These are phyloP conservation scores for Conoideocrella luteorostrata DNA, from an alignment of 2,329 filamentous ascomycete species.

Conservation along the genomic window DNA sequence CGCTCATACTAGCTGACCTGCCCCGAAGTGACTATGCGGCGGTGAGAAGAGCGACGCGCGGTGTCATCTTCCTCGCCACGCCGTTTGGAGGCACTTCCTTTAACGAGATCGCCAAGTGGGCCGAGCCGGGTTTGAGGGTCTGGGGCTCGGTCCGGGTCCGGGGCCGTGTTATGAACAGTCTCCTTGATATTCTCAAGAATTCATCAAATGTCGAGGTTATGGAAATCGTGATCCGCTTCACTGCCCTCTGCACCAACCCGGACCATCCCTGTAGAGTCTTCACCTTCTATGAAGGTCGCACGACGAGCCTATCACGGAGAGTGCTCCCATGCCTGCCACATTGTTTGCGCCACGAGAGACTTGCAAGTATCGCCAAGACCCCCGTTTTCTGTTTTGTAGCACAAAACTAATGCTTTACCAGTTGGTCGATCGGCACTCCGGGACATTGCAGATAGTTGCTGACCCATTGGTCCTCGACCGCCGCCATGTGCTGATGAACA, in stretches of 20 bases:
- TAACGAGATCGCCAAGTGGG: not conserved
- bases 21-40: not conserved
- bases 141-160: not conserved
- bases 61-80: constrained; percentile 1
- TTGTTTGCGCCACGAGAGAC: constrained; percentile 18
- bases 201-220: not conserved
- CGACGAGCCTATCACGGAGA: not conserved
- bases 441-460: constrained; percentile 10
- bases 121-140: constrained; percentile 9
- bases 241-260: not conserved
- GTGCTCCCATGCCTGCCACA: constrained; percentile 10
- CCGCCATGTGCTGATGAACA: constrained; percentile 1
- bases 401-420: constrained; percentile 14
- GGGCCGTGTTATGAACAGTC: not conserved
- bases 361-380: not conserved
- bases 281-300: constrained; percentile 1
- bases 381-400: constrained; percentile 11
- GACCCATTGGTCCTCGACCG: not conserved
- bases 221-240: not conserved
- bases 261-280: constrained; percentile 6
- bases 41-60: not conserved
- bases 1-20: not conserved
- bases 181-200: not conserved
- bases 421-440: not conserved
- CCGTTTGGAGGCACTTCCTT: not conserved